Percentiles rank a stretch among this genome's conserved stretches.
Evolutionary conservation across 305 asterid genomes (phyloP).

Genomic region (Fraxinus xanthoxyloides): DNA sequence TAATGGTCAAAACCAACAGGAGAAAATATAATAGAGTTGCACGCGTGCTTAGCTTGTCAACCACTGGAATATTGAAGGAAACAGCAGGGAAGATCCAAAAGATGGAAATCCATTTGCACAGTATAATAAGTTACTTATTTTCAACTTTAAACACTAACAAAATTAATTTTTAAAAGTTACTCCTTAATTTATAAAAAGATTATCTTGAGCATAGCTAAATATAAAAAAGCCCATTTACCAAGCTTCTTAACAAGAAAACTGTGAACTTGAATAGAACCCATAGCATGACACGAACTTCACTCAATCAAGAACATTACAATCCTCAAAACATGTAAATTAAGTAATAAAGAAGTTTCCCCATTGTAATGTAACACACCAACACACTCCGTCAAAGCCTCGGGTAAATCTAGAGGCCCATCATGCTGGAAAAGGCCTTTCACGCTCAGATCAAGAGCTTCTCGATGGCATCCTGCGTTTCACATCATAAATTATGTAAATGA

Average conservation of each 20-base stretch:
- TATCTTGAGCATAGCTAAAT: not conserved
- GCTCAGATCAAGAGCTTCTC: constrained; percentile 76
- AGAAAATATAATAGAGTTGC: not conserved
- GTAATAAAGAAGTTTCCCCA: not conserved
- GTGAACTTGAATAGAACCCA: not conserved
- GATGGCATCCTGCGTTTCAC: constrained; percentile 57
- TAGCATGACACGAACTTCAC: not conserved
- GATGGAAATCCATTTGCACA: not conserved
- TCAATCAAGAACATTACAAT: not conserved
- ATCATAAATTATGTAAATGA: not conserved
- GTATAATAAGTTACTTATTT: too few species aligned
- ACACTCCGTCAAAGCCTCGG: constrained; percentile 68
- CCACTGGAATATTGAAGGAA: not conserved
- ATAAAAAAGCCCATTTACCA: not conserved
- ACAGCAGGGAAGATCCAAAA: not conserved
- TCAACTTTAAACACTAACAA: not conserved
- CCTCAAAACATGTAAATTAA: not conserved
- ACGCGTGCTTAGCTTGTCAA: constrained; percentile 27
- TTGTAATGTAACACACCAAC: not conserved
- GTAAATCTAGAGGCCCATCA: constrained; percentile 61
- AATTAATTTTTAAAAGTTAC: not conserved
- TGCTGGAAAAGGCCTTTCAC: constrained; percentile 39
- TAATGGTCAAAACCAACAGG: not conserved
- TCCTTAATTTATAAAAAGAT: not conserved
- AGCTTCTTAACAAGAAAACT: not conserved